phyloP scores from a whole-genome alignment of 352 stramenopile genomes.

The Phytophthora fragariae region DNA sequence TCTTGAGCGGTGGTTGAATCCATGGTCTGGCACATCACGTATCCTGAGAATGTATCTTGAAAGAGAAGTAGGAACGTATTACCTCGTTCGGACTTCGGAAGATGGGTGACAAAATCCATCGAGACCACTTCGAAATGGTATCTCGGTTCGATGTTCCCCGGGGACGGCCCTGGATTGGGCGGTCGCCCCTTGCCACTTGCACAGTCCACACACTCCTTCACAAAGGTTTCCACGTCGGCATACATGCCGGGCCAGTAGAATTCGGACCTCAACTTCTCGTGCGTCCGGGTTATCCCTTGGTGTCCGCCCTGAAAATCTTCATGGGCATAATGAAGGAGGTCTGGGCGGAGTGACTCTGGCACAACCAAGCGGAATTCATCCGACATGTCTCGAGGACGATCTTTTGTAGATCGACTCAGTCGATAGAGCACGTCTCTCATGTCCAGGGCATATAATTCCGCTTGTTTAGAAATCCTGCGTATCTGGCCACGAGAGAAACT shows the following conservation, averaged over 20 bases:
- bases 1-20: slow-evolving; percentile 5
- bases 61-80: slow-evolving; percentile 13
- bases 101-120: slow-evolving; percentile 22
- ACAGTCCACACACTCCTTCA: not conserved
- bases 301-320: not conserved
- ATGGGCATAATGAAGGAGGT: not conserved
- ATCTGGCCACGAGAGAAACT: not conserved
- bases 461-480: not conserved
- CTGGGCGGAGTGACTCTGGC: not conserved
- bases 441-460: not conserved
- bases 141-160: slow-evolving; percentile 3
- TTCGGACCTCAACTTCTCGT: not conserved
- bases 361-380: not conserved
- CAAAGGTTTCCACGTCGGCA: not conserved
- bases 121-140: slow-evolving; percentile 15
- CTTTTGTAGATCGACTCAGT: not conserved
- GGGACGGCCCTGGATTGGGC: not conserved
- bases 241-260: not conserved
- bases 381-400: not conserved
- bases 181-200: not conserved
- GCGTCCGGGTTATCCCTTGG: not conserved
- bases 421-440: not conserved
- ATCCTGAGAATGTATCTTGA: not conserved
- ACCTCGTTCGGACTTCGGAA: not conserved
- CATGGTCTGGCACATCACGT: slow-evolving; percentile 38